Evolutionary conservation across 2,329 filamentous ascomycete genomes (phyloP).

Genomic region (Lecanosticta acicola): DNA sequence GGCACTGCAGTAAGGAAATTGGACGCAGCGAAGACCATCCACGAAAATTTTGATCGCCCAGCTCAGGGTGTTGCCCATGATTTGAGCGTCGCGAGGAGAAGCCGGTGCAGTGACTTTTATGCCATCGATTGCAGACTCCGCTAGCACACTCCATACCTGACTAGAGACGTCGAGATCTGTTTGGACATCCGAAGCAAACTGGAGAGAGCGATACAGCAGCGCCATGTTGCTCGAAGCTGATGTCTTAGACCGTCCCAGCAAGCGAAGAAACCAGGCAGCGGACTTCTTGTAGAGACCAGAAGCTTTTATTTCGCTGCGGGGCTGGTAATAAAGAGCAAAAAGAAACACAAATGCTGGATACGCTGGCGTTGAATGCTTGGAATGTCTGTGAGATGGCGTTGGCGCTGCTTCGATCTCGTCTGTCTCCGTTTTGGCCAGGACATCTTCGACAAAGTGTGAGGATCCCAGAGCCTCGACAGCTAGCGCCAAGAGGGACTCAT

Average conservation of each 20-base stretch:
- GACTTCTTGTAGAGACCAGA: constrained; percentile 9
- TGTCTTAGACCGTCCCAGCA: constrained; percentile 14
- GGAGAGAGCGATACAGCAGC: constrained; percentile 15
- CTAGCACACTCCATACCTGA: constrained; percentile 16
- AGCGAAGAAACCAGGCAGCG: constrained; percentile 15
- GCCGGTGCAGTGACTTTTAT: constrained; percentile 6
- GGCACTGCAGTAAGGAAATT: constrained; percentile 5
- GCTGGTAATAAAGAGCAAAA: constrained; percentile 21
- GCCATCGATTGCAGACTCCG: constrained; percentile 7
- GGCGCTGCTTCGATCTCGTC: constrained; percentile 58
- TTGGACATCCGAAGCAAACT: constrained; percentile 2
- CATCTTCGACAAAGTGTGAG: constrained; percentile 47
- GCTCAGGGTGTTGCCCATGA: constrained; percentile 47
- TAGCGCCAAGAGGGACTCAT: constrained; percentile 29
- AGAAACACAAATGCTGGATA: constrained; percentile 58
- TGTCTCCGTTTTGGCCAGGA: constrained; percentile 48
- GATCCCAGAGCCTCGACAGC: constrained; percentile 48
- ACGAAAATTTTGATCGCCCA: constrained; percentile 63
- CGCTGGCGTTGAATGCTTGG: constrained; percentile 47
- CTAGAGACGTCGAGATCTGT: constrained; percentile 1
- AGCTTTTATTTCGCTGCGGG: constrained; percentile 8
- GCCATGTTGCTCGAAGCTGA: constrained; percentile 14
- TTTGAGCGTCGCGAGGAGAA: constrained; percentile 9
- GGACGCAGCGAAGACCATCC: constrained; percentile 46
- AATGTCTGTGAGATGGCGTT: constrained; percentile 59